A percentile compares a stretch with the other conserved stretches of the same genome.
These are phyloP conservation scores for Glaciozyma antarctica DNA, from an alignment of 768 basidiomycete species.

Conservation along the genomic window DNA sequence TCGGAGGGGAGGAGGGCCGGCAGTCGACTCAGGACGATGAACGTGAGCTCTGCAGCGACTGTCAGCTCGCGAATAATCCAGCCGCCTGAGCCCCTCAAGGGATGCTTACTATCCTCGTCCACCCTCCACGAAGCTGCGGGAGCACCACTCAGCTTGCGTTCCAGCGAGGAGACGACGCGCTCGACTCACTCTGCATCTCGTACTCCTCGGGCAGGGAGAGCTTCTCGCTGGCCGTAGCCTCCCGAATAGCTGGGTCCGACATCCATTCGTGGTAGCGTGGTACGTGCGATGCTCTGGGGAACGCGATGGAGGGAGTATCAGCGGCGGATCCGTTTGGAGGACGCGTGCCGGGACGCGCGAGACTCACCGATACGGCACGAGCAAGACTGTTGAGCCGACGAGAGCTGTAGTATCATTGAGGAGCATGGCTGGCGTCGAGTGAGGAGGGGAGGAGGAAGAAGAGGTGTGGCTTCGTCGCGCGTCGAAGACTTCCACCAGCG, in stretches of 20 bases:
- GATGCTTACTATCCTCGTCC: conserved; percentile 64
- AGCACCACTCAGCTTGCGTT: background rate
- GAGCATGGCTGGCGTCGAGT: conserved; percentile 45
- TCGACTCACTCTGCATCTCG: conserved; percentile 69
- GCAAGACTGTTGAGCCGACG: conserved; percentile 56
- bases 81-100: no score
- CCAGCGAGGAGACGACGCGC: background rate
- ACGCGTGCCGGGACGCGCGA: background rate
- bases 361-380: conserved; percentile 66
- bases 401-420: conserved; percentile 59
- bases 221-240: conserved; percentile 75
- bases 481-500: no score
- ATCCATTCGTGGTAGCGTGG: conserved; percentile 88
- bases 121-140: conserved; percentile 68
- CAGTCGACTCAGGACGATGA: conserved; percentile 63
- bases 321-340: background rate
- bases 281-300: conserved; percentile 46
- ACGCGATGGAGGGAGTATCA: background rate
- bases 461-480: no score
- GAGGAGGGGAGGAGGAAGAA: no score
- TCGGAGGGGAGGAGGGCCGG: conserved; percentile 20
- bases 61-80: background rate
- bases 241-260: conserved; percentile 59
- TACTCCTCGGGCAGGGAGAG: conserved; percentile 70
- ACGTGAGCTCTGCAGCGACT: conserved; percentile 58